These are phyloP conservation scores for Russula emetica DNA, from an alignment of 768 basidiomycete genomes.

Conservation along the genomic window DNA sequence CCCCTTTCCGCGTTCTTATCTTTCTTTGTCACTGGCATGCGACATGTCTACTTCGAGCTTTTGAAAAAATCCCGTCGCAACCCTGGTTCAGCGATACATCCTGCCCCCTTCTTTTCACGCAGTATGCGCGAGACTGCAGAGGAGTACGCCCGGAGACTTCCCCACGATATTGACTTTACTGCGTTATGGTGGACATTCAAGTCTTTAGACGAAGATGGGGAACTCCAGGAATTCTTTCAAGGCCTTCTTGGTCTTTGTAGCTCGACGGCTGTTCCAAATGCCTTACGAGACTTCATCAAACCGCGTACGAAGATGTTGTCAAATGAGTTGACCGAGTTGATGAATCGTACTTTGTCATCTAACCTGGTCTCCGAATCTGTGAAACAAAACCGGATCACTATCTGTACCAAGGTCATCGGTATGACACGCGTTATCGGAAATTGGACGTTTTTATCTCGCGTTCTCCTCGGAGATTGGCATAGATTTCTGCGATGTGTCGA, in stretches of 20 bases:
- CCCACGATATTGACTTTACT: neutral
- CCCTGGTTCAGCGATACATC: too few relatives aligned
- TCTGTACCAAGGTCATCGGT: neutral
- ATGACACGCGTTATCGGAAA: neutral
- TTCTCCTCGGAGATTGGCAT: neutral
- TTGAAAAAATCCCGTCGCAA: too few relatives aligned
- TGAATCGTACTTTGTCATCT: constrained; percentile 12
- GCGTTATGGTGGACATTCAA: constrained; percentile 8
- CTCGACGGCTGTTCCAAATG: neutral
- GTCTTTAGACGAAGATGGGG: constrained; percentile 1
- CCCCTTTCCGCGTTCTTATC: constrained; percentile 4
- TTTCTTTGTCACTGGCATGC: neutral
- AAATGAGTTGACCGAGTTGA: neutral
- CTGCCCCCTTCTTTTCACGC: neutral
- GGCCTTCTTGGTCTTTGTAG: constrained; percentile 3
- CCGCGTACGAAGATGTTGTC: neutral
- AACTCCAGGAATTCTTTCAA: constrained; percentile 12
- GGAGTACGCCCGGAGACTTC: neutral
- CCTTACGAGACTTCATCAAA: neutral
- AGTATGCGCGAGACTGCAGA: neutral
- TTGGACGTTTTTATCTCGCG: neutral
- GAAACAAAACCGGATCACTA: constrained; percentile 7
- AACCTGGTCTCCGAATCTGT: neutral
- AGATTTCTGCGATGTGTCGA: neutral
- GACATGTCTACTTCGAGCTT: neutral